Conservation (phyloP, 108 stramenopile species). For the Nitzschia sp. region DNA sequence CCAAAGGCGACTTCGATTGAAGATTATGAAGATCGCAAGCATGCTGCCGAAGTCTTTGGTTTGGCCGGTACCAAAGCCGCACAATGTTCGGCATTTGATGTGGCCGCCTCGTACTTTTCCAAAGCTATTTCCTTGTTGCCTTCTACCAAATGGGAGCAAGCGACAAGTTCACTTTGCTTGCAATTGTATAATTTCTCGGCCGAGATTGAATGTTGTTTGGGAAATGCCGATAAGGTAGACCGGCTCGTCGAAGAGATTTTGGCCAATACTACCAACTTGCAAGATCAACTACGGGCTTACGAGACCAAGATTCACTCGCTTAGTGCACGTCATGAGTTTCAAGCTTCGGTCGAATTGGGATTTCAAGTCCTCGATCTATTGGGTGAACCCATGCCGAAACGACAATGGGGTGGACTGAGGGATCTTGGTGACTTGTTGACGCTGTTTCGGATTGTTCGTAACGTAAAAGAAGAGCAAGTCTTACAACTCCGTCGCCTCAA, state of each 20-base stretch:
- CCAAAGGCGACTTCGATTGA: not conserved
- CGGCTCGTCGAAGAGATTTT: conserved; percentile 2
- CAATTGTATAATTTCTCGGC: conserved; percentile 24
- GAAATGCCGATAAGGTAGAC: conserved; percentile 19
- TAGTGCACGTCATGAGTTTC: conserved; percentile 5
- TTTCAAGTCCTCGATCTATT: conserved; percentile 15
- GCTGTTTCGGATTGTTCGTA: not conserved
- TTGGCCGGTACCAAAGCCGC: conserved; percentile 24
- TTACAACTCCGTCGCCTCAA: not conserved
- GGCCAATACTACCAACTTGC: conserved; percentile 7
- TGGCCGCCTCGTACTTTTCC: conserved; percentile 4
- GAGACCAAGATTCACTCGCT: conserved; percentile 22
- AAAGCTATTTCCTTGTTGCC: conserved; percentile 16
- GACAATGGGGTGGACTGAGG: not conserved
- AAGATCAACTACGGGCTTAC: conserved; percentile 22
- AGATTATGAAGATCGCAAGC: not conserved
- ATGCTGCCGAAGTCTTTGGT: conserved; percentile 13
- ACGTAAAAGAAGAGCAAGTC: not conserved
- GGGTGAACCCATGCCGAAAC: conserved; percentile 15
- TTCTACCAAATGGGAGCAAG: not conserved
- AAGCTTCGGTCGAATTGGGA: conserved; percentile 20
- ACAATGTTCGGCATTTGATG: conserved; percentile 21
- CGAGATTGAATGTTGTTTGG: conserved; percentile 21
- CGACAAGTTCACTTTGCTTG: conserved; percentile 14
- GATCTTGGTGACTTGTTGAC: not conserved